Evolutionary conservation across 73 alveolate genomes (phyloP).

Genomic region (Paramecium sexaurelia): DNA sequence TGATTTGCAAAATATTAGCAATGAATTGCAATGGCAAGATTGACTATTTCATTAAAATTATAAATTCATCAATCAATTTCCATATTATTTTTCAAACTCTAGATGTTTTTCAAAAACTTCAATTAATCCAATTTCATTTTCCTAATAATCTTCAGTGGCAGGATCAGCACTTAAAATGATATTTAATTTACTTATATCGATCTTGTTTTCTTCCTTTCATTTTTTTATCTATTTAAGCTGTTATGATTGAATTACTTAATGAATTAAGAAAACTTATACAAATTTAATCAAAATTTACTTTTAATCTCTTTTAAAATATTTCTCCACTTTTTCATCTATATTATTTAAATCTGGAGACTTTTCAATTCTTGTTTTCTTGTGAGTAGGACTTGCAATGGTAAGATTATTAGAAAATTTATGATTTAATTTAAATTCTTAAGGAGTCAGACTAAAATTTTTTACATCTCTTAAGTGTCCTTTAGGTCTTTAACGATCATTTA

Average conservation of each 20-base stretch:
- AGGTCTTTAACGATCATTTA: slow-evolving; percentile 60
- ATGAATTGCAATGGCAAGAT: background rate
- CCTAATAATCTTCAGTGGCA: background rate
- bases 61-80: slow-evolving; percentile 20
- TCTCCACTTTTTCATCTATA: background rate
- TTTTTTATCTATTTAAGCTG: background rate
- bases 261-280: background rate
- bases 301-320: slow-evolving; percentile 21
- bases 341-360: background rate
- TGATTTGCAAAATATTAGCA: background rate
- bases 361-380: too few species aligned
- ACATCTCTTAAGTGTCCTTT: slow-evolving; percentile 53
- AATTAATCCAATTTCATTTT: slow-evolving; percentile 35
- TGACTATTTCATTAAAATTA: background rate
- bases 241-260: background rate
- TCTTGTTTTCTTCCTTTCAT: background rate
- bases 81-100: slow-evolving; percentile 44
- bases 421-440: background rate
- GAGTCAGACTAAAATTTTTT: background rate
- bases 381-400: background rate
- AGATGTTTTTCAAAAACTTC: slow-evolving; percentile 52
- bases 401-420: background rate
- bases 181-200: background rate
- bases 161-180: background rate
- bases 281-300: background rate